Conservation (phyloP, 306 rosid species). For the Rosa rugosa region DNA sequence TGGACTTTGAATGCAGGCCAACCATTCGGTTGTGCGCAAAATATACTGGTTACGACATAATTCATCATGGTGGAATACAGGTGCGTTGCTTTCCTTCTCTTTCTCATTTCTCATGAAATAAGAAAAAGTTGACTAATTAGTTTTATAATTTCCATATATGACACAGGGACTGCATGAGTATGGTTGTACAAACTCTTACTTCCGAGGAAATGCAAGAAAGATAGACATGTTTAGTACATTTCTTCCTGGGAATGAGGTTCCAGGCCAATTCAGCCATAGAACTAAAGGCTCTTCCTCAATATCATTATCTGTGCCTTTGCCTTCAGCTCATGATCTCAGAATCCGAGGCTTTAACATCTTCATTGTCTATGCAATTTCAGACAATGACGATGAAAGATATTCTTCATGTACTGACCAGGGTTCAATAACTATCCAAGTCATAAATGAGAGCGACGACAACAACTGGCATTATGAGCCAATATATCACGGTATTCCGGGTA, state of each 20-base stretch:
- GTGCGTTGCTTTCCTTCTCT: not conserved
- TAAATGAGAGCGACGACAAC: not conserved
- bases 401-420: not conserved
- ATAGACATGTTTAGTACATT: not conserved
- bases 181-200: not conserved
- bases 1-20: not conserved
- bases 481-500: not conserved
- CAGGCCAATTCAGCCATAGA: not conserved
- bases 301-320: not conserved
- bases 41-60: not conserved
- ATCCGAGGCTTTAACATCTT: not conserved
- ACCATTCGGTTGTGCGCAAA: not conserved
- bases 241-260: not conserved
- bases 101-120: not conserved
- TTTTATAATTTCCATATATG: not conserved
- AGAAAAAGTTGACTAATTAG: not conserved
- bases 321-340: not conserved
- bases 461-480: not conserved
- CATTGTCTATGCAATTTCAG: not conserved
- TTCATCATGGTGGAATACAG: constrained; percentile 1
- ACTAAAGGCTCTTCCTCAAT: not conserved
- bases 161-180: not conserved
- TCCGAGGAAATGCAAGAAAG: not conserved
- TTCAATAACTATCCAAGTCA: not conserved
- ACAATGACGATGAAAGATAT: not conserved